A percentile compares a stretch with the other conserved stretches of the same genome.
These are phyloP conservation scores for Calophaca sinica DNA, from an alignment of 306 rosid genomes.

Conservation along the genomic window DNA sequence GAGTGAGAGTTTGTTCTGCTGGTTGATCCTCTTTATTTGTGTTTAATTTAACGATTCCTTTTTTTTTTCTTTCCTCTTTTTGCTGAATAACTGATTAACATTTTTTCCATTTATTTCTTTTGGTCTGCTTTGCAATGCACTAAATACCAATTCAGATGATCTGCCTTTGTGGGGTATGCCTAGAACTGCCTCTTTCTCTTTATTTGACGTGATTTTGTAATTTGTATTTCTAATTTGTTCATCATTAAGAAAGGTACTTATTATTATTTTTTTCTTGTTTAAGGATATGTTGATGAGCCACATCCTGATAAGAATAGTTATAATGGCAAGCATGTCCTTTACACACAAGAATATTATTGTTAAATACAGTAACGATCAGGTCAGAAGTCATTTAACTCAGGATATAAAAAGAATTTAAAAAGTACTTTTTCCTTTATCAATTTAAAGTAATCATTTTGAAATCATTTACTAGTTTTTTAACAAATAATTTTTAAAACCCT, in stretches of 20 bases:
- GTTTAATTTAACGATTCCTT: background rate
- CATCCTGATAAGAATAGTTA: conserved; percentile 87
- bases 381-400: conserved; percentile 54
- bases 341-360: conserved; percentile 81
- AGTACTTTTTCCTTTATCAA: too few relatives aligned
- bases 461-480: too few relatives aligned
- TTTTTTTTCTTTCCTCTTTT: conserved; percentile 16
- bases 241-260: conserved; percentile 25
- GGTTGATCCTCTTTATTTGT: conserved; percentile 24
- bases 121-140: conserved; percentile 48
- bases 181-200: conserved; percentile 38
- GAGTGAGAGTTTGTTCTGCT: conserved; percentile 32
- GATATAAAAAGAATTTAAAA: too few relatives aligned
- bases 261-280: conserved; percentile 35
- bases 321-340: conserved; percentile 85
- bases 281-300: conserved; percentile 93
- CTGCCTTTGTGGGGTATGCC: conserved; percentile 96
- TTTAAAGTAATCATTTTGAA: too few relatives aligned
- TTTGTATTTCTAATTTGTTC: conserved; percentile 32
- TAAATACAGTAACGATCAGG: conserved; percentile 95
- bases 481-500: too few relatives aligned
- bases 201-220: conserved; percentile 24
- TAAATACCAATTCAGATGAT: conserved; percentile 79
- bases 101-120: conserved; percentile 34
- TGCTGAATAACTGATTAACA: conserved; percentile 47